These are phyloP conservation scores for Aspergillus bridgeri DNA, from an alignment of 495 filamentous ascomycete species.

Conservation along the genomic window DNA sequence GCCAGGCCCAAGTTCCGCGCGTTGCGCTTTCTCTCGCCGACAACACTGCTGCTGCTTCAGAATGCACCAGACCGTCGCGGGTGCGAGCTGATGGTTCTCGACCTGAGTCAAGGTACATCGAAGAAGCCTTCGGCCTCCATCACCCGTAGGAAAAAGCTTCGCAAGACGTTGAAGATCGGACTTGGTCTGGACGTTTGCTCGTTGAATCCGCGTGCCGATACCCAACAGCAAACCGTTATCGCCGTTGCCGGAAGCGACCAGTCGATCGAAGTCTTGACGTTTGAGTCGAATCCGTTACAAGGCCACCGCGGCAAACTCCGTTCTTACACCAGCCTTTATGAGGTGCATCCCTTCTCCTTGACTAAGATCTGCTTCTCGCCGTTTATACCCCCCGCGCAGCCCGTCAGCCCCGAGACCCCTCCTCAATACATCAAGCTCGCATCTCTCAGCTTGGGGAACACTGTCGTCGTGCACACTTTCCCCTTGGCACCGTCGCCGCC, in stretches of 20 bases:
- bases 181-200: slow-evolving; percentile 72
- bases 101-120: slow-evolving; percentile 22
- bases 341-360: slow-evolving; percentile 81
- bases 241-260: slow-evolving; percentile 81
- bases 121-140: slow-evolving; percentile 33
- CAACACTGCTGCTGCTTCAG: slow-evolving; percentile 45
- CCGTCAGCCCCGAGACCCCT: slow-evolving; percentile 39
- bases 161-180: slow-evolving; percentile 57
- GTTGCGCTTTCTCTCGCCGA: slow-evolving; percentile 68
- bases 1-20: slow-evolving; percentile 55
- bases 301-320: slow-evolving; percentile 55
- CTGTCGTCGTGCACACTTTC: slow-evolving; percentile 79
- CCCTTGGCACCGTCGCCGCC: slow-evolving; percentile 58
- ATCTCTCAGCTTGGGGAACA: slow-evolving; percentile 80
- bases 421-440: slow-evolving; percentile 74
- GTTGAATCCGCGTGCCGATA: slow-evolving; percentile 52
- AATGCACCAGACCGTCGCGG: slow-evolving; percentile 55
- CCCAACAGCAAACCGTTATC: slow-evolving; percentile 69
- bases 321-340: slow-evolving; percentile 59
- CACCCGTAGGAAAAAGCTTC: slow-evolving; percentile 52
- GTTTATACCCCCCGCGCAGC: slow-evolving; percentile 55
- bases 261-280: slow-evolving; percentile 71
- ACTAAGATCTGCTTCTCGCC: slow-evolving; percentile 79
- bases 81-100: slow-evolving; percentile 68
- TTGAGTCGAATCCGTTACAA: slow-evolving; percentile 54